A percentile compares a stretch with the other conserved stretches of the same genome.
phyloP scores from a whole-genome alignment of 73 alveolate species.

The Stentor coeruleus region DNA sequence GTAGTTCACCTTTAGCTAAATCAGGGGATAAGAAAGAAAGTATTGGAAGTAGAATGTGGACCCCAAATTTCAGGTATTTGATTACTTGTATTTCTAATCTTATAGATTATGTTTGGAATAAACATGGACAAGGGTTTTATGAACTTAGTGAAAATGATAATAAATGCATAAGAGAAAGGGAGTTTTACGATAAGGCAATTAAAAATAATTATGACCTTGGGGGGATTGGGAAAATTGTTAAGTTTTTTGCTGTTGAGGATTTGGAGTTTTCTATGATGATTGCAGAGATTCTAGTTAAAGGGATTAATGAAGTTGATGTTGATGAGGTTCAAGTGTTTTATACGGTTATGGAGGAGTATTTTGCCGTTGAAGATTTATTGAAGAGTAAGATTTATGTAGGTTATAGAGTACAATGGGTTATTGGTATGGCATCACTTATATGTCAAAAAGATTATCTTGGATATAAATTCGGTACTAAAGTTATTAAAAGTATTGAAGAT shows the following conservation, averaged over 20 bases:
- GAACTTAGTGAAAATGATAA: neutral
- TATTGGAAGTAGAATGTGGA: neutral
- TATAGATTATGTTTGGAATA: neutral
- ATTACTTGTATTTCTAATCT: neutral
- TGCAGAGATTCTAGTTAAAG: constrained; percentile 44
- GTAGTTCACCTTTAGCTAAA: constrained; percentile 37
- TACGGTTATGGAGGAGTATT: constrained; percentile 46
- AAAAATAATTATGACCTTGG: constrained; percentile 7
- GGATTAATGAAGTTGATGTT: constrained; percentile 38
- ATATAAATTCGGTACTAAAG: constrained; percentile 1
- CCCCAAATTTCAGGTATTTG: neutral
- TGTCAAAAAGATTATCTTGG: neutral
- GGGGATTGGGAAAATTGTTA: constrained; percentile 36
- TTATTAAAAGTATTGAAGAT: constrained; percentile 2
- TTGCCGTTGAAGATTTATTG: constrained; percentile 39
- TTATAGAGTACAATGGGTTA: constrained; percentile 52
- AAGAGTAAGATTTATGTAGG: constrained; percentile 1
- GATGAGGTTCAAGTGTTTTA: constrained; percentile 52
- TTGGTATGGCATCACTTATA: constrained; percentile 36
- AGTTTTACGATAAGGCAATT: constrained; percentile 1
- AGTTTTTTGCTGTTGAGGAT: constrained; percentile 45
- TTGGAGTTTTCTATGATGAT: constrained; percentile 35
- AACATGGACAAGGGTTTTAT: neutral
- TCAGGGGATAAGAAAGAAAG: constrained; percentile 10
- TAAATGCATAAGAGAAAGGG: neutral